These are phyloP conservation scores for Ophiostoma sp. DNA, from an alignment of 2,329 filamentous ascomycete genomes.

Conservation along the genomic window DNA sequence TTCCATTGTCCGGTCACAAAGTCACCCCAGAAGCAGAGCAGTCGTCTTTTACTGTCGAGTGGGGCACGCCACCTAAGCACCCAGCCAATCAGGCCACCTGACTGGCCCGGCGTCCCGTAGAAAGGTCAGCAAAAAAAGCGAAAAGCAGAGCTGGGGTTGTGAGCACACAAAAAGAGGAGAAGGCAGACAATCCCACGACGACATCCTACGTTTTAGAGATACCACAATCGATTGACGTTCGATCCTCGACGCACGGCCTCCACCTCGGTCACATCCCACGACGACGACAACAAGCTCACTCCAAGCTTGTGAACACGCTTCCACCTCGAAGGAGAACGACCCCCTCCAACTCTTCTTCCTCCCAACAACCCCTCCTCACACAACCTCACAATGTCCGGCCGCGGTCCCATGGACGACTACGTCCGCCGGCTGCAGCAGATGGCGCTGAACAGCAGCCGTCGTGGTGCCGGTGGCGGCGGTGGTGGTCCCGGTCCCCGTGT, in stretches of 20 bases:
- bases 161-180: conserved; percentile 21
- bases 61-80: conserved; percentile 17
- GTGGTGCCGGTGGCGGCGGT: conserved; percentile 41
- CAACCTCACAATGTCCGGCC: conserved; percentile 38
- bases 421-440: conserved; percentile 53
- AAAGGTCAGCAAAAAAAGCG: conserved; percentile 24
- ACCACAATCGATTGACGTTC: background rate
- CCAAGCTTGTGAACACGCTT: background rate
- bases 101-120: conserved; percentile 18
- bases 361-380: background rate
- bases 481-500: conserved; percentile 43
- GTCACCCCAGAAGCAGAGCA: background rate
- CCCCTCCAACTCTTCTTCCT: background rate
- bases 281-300: background rate
- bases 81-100: background rate
- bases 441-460: conserved; percentile 44
- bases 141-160: conserved; percentile 5
- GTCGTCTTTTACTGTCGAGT: background rate
- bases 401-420: conserved; percentile 51
- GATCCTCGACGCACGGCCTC: background rate
- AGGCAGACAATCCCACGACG: conserved; percentile 16
- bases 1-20: background rate
- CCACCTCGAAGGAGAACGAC: background rate
- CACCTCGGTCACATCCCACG: background rate
- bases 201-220: background rate